Base-by-base conservation (phyloP, 345 rosid species). In the Excoecaria cochinchinensis region DNA sequence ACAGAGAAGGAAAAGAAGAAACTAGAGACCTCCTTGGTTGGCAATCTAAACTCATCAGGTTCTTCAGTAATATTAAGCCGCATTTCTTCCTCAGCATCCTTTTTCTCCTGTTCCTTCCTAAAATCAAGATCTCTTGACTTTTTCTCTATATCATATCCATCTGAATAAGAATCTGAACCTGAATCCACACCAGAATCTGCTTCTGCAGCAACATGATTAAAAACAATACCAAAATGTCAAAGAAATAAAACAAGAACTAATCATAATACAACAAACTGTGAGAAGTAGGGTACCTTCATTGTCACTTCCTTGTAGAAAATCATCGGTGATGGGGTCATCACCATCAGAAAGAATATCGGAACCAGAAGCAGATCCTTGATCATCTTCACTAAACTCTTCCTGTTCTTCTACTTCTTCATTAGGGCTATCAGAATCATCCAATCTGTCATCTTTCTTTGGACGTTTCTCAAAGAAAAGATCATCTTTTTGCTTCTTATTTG, bases 11-110 rank as follows among this genome's bases (percentile, higher is more conserved):
- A 10, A 21, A 68, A 69, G 73, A 69, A 52, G 75, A 0, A 50
- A 50, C 36, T 9, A 12, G 25, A 57, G 4, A 95, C 99, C 96
- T 93, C 89, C 79, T 88, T 73, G 51, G 97, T 87, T 9, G 99
- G 97, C 90, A 93, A 82, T 76, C 86, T 85, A 83, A 95, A 93
- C 67, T 84, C 94, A 80, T 92, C 97, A 70, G 87, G 83, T 71
- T 90, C 97, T 66, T 86, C 90, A 71, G 78, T 78, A 72, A 86
- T 90, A 76, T 82, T 83, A 15, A 87, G 82, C 51, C 67, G 72
- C 81, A 87, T 57, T 75, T 91, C 99, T 24, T 77, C 86, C 8
- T 77, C 82, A 55, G 97, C 97, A 4, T 87, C 95, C 79, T 75
- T 74, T 81, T 86, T 73, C 72, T 81, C 82, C 84, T 47, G 82